Evolutionary conservation across 257 asterid species (phyloP).

Genomic region (Prunella vulgaris): DNA sequence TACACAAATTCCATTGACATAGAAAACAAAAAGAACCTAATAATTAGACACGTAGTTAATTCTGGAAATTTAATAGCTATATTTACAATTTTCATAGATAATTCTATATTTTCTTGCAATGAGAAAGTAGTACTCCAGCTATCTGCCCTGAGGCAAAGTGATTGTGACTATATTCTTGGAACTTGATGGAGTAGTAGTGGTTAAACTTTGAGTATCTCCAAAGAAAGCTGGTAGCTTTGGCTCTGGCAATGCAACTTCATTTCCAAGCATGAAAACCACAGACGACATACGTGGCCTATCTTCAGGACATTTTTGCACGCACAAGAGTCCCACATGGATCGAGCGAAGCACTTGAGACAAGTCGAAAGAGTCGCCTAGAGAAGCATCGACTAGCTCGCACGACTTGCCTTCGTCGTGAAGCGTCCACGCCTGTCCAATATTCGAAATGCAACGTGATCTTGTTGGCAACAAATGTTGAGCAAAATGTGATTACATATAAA

Average conservation of each 20-base stretch:
- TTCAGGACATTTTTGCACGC: neutral
- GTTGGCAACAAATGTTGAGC: neutral
- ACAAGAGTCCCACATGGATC: neutral
- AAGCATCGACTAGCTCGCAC: neutral
- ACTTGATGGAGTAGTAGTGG: neutral
- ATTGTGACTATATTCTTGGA: neutral
- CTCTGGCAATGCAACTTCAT: neutral
- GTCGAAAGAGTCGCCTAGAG: neutral
- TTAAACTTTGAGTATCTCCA: neutral
- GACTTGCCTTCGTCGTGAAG: neutral
- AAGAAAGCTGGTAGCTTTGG: neutral
- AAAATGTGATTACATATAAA: neutral
- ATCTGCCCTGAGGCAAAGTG: neutral
- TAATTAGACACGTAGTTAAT: no score
- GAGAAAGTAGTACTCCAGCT: no score
- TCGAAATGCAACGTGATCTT: neutral
- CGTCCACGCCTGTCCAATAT: neutral
- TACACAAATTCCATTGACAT: no score
- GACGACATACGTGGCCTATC: neutral
- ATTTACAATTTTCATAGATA: no score
- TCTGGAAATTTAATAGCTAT: no score
- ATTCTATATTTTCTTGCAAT: no score
- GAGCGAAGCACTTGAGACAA: neutral
- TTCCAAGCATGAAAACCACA: neutral
- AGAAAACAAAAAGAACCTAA: no score